phyloP scores from a whole-genome alignment of 176 grass and related monocot species.

The Puccinellia tenuiflora region DNA sequence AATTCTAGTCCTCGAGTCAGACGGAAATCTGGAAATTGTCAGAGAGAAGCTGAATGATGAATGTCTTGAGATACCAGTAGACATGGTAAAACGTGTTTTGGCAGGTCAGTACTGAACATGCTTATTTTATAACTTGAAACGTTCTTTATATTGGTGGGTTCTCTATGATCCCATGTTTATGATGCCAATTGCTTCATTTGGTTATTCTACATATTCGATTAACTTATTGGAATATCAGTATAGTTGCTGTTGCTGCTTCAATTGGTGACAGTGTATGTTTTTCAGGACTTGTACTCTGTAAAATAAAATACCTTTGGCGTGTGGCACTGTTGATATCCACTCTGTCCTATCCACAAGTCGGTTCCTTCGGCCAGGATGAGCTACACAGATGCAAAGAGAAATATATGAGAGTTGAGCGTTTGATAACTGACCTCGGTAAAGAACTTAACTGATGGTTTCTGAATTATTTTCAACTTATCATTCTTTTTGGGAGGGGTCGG shows the following conservation, averaged over 20 bases:
- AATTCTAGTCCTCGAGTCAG: conserved; percentile 46
- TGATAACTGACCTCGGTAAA: conserved; percentile 63
- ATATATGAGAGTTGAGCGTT: conserved; percentile 34
- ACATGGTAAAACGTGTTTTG: conserved; percentile 52
- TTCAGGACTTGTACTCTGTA: conserved; percentile 70
- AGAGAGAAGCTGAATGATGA: conserved; percentile 59
- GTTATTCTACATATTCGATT: too few relatives aligned
- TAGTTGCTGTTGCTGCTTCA: background rate
- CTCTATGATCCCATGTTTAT: too few relatives aligned
- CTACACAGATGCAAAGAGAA: conserved; percentile 36
- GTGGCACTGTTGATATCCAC: conserved; percentile 56
- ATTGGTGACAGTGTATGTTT: background rate
- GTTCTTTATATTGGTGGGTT: too few relatives aligned
- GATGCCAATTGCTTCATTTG: too few relatives aligned
- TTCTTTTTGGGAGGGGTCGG: too few relatives aligned
- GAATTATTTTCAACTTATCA: too few relatives aligned
- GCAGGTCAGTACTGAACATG: conserved; percentile 38
- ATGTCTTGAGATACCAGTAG: conserved; percentile 53
- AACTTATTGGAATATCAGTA: background rate
- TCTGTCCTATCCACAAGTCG: conserved; percentile 32
- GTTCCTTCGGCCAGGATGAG: conserved; percentile 29
- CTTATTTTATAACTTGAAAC: background rate
- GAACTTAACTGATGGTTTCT: background rate
- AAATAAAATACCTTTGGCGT: conserved; percentile 86
- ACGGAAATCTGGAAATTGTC: conserved; percentile 30